These are phyloP conservation scores for Aspergillus sp. DNA, from an alignment of 2,329 filamentous ascomycete genomes.

Conservation along the genomic window DNA sequence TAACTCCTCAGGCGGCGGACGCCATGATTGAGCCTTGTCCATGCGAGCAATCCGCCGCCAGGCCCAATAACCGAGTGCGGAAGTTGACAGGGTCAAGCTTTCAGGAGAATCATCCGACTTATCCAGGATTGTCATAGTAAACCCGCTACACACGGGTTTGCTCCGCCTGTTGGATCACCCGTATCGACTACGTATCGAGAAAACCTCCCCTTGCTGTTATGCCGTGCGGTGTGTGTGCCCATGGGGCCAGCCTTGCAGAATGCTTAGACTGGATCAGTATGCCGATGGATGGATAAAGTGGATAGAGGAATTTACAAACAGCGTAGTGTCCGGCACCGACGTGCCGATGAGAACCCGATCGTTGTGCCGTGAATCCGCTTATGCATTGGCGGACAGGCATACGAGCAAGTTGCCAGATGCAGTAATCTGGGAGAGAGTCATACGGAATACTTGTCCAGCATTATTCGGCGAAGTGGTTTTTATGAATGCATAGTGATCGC, in stretches of 20 bases:
- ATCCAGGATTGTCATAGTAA: slow-evolving; percentile 5
- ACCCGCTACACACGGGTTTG: background rate
- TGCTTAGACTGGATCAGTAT: background rate
- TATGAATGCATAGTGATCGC: background rate
- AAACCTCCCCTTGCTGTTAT: background rate
- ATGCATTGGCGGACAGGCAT: slow-evolving; percentile 6
- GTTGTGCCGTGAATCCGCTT: slow-evolving; percentile 13
- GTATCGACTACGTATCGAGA: background rate
- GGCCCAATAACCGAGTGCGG: background rate
- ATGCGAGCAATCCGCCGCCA: background rate
- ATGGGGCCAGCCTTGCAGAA: slow-evolving; percentile 3
- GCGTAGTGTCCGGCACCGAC: slow-evolving; percentile 14
- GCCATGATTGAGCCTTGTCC: too few relatives aligned
- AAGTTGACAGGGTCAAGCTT: slow-evolving; percentile 13
- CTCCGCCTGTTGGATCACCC: background rate
- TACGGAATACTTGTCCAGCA: background rate
- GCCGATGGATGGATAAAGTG: too few relatives aligned
- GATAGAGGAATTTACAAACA: background rate
- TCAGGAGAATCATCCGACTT: slow-evolving; percentile 12
- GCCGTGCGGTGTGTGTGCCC: background rate
- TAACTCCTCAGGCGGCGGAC: background rate
- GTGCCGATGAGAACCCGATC: slow-evolving; percentile 15
- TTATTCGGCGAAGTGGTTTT: background rate
- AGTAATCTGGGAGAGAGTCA: background rate
- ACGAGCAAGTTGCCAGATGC: background rate